phyloP scores from a whole-genome alignment of 2,329 filamentous ascomycete genomes.

The Daldinia sp. region DNA sequence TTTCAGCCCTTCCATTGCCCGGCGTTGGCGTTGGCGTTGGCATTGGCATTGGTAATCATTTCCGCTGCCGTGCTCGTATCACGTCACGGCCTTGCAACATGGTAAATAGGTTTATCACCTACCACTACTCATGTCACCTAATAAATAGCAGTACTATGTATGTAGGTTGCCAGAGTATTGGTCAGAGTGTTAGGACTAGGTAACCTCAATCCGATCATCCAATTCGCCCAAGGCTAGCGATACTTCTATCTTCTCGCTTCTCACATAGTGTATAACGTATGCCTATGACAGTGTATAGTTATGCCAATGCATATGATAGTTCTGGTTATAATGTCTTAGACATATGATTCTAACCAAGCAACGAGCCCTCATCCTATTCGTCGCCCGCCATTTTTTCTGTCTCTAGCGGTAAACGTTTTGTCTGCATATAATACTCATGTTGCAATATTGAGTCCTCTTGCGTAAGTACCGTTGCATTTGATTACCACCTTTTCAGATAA shows the following conservation, averaged over 20 bases:
- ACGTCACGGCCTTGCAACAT: neutral
- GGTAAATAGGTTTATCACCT: neutral
- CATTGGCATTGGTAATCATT: neutral
- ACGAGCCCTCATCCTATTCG: slow-evolving; percentile 7
- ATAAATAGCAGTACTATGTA: too few relatives aligned
- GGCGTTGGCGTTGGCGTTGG: too few relatives aligned
- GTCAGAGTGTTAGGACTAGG: neutral
- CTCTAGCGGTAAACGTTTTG: neutral
- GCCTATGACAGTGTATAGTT: too few relatives aligned
- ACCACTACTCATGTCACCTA: neutral
- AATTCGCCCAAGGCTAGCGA: neutral
- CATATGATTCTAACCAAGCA: slow-evolving; percentile 3
- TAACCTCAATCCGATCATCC: neutral
- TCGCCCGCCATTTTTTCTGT: slow-evolving; percentile 9
- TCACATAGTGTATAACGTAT: neutral
- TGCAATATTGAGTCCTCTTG: slow-evolving; percentile 26
- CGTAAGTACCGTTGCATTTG: slow-evolving; percentile 41
- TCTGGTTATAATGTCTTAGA: neutral
- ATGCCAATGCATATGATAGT: too few relatives aligned
- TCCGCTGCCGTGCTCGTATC: neutral
- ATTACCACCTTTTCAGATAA: slow-evolving; percentile 40
- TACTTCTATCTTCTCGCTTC: neutral
- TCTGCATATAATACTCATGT: slow-evolving; percentile 11
- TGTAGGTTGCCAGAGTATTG: neutral
- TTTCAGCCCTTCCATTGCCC: neutral